Base-by-base conservation (phyloP, 2,329 filamentous ascomycete genomes). In the Tolypocladium amazonense region DNA sequence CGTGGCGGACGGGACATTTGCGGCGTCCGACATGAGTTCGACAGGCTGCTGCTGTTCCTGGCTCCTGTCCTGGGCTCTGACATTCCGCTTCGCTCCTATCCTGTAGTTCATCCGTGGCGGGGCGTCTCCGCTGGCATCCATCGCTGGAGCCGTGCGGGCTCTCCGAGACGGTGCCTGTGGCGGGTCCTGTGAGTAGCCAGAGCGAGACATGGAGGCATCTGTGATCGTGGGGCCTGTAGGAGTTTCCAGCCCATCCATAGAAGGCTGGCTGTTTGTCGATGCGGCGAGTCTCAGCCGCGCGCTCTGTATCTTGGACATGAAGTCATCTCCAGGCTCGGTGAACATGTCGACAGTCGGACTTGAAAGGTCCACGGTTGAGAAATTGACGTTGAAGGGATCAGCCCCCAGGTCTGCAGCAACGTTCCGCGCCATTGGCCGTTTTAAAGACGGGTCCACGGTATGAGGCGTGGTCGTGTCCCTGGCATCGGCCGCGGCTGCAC, bases 41-140 rank as follows among this genome's bases (percentile, higher is more conserved):
- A 66, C 60, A 7, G 67, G 53, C 38, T 65, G 65, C n/a, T 64
- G 53, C 35, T 66, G 65, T 18, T 64, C 64, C 56, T 56, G 68
- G 64, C 43, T 73, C 70, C 57, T 72, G 67, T 37, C 75, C 62
- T 73, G 73, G 23, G 66, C 73, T 65, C 68, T 76, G 65, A 53
- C 66, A 62, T 67, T 72, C 71, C 65, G 76, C 65, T 78, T 80
- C 3, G 77, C 68, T 20, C 78, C 78, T 35, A 82, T 63, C 9
- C 81, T 76, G 62, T 87, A 81, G 65, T 83, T 83, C 77, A 87
- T 83, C 69, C 82, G 85, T n/a, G 86, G 82, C 1, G 86, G 83
- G 1, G 80, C 79, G 59, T 89, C 86, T 33, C 77, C 67, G 53
- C 79, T 75, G 33, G 80, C 65, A 18, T 86, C 83, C 25, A 77